Percentiles rank a stretch among this genome's conserved stretches.
These are phyloP conservation scores for Danielia oregonensis DNA, from an alignment of 805 yeast genomes.

Conservation along the genomic window DNA sequence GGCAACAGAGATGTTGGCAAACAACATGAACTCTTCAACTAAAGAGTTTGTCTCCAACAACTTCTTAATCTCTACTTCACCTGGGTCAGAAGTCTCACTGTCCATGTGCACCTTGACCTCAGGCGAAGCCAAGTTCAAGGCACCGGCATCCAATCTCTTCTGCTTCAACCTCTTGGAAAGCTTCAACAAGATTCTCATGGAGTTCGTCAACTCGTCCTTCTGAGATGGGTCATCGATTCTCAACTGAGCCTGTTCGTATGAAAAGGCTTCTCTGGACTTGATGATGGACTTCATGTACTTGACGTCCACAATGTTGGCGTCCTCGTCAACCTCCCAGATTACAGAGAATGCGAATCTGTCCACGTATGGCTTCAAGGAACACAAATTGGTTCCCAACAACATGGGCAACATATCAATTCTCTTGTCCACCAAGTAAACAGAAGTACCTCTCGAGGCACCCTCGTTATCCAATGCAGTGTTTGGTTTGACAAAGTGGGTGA, in stretches of 20 bases:
- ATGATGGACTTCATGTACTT: slow-evolving; percentile 85
- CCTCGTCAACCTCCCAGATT: slow-evolving; percentile 87
- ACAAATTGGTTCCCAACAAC: slow-evolving; percentile 89
- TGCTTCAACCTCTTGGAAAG: slow-evolving; percentile 85
- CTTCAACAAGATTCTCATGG: slow-evolving; percentile 77
- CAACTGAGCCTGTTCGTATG: slow-evolving; percentile 89
- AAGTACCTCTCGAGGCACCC: slow-evolving; percentile 96
- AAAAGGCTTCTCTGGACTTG: slow-evolving; percentile 87
- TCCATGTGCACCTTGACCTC: slow-evolving; percentile 98
- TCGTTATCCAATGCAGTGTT: slow-evolving; percentile 89
- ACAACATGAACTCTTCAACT: slow-evolving; percentile 97
- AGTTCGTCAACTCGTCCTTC: slow-evolving; percentile 80
- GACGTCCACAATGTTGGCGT: slow-evolving; percentile 79
- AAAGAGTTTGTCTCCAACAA: slow-evolving; percentile 87
- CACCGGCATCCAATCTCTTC: slow-evolving; percentile 89
- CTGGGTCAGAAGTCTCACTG: slow-evolving; percentile 94
- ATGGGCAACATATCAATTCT: slow-evolving; percentile 98
- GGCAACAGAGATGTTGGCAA: slow-evolving; percentile 96
- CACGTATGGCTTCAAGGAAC: slow-evolving; percentile 92
- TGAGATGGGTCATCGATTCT: slow-evolving; percentile 78
- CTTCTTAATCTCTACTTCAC: slow-evolving; percentile 88
- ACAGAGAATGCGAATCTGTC: slow-evolving; percentile 96
- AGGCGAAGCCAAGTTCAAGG: slow-evolving; percentile 93
- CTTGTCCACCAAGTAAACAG: slow-evolving; percentile 94
- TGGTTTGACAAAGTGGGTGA: slow-evolving; percentile 93